Evolutionary conservation across 176 grass and related monocot genomes (phyloP).

Genomic region (Triticum dicoccoides): DNA sequence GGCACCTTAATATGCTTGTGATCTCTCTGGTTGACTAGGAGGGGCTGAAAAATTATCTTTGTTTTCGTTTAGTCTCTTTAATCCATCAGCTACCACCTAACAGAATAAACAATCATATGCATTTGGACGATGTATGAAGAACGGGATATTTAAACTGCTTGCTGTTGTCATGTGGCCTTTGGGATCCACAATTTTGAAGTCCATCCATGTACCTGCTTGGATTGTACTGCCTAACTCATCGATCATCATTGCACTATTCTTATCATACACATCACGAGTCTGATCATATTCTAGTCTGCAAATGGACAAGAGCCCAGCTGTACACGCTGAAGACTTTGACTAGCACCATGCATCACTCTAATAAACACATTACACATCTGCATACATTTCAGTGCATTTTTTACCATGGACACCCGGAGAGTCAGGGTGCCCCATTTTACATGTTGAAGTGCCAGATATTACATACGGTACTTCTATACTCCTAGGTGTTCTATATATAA

Average conservation of each 20-base stretch:
- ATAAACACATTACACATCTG: background rate
- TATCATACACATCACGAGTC: constrained; percentile 12
- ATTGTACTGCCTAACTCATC: constrained; percentile 14
- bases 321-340: constrained; percentile 16
- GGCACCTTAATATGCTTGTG: constrained; percentile 2
- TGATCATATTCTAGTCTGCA: constrained; percentile 29
- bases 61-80: constrained; percentile 1
- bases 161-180: constrained; percentile 15
- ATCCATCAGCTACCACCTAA: constrained; percentile 16
- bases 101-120: constrained; percentile 14
- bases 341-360: background rate
- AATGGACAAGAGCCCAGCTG: constrained; percentile 24
- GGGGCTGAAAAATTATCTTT: background rate
- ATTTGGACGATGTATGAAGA: constrained; percentile 23
- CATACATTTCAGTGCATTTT: constrained; percentile 7
- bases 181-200: constrained; percentile 21
- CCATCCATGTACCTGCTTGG: constrained; percentile 12
- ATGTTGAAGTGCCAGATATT: background rate
- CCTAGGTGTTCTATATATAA: background rate
- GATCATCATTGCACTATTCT: constrained; percentile 26
- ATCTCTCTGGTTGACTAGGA: background rate
- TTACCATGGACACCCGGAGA: background rate
- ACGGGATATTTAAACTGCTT: constrained; percentile 28
- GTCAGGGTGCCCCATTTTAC: background rate
- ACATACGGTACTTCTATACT: background rate